Evolutionary conservation across 73 alveolate genomes (phyloP), one percentile per base, ranked within the genome.

Genomic region (Paramecium caudatum): DNA sequence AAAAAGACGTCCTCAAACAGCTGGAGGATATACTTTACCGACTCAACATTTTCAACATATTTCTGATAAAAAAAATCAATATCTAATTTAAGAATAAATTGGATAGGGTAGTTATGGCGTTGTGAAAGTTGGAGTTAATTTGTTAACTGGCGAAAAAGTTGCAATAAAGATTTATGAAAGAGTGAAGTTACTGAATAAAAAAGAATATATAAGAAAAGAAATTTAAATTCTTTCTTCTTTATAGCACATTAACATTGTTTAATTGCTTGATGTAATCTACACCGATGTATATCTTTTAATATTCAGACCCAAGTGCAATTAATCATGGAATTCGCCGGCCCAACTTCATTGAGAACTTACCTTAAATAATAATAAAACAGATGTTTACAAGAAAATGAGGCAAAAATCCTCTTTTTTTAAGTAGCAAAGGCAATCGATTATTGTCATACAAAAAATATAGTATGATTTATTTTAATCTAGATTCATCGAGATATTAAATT

Each of bases 311-410:
- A 95, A 50, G 93, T 96, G 30, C 82, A 93, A 68, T 82, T 97
- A 5, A 94, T 97, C 46, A 90, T 97, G 97, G 99, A 97, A 69
- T 95, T 94, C 61, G 95, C 95, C 7, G 94, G 95, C 16, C 98
- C 98, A 33, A 91, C 92, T n/a, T 96, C 99, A 3, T 70, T 95
- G 9, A 96, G 95, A 47, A 92, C 91, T 41, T 93, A 90, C 68
- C 69, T 95, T n/a, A 95, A 93, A 48, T 70, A 91, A 8, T 82
- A 93, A 32, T 94, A 95, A 19, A 91, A 85, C 39, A 91, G 94
- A 0, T 82, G 55, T 25, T 55, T 83, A 55, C 84, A 82, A 46
- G 97, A 94, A 36, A 41, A 21, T 46, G 69, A 86, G 1, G 97
- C 94, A 3, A 83, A 43, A 36, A 39, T 70, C 10, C 45, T 93